Percentiles rank a stretch among this genome's conserved stretches.
Evolutionary conservation across 106 monocot genomes (phyloP).

Genomic region (Dioscorea zingiberensis): DNA sequence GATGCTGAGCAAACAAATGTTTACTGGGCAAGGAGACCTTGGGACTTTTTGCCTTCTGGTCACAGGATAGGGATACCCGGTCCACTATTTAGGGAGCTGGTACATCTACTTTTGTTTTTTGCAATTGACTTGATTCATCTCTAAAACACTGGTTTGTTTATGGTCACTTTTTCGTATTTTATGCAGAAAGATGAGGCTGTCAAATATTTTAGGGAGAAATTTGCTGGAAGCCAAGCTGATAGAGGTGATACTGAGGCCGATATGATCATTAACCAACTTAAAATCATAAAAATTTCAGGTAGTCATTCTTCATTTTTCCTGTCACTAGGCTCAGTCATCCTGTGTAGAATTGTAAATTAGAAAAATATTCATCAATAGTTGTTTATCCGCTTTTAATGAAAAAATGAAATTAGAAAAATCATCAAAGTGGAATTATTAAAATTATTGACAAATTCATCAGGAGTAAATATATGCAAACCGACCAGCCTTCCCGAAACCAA

Average conservation of each 20-base stretch:
- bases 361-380: no score
- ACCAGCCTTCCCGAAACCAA: no score
- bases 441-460: no score
- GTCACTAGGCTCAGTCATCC: no score
- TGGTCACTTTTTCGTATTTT: background rate
- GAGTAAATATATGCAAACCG: no score
- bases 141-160: background rate
- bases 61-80: slow-evolving; percentile 84
- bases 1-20: slow-evolving; percentile 59
- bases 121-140: no score
- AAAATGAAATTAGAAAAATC: no score
- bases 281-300: slow-evolving; percentile 57
- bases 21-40: slow-evolving; percentile 55
- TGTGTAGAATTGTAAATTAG: no score
- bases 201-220: slow-evolving; percentile 60
- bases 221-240: slow-evolving; percentile 96
- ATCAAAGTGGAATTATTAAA: no score
- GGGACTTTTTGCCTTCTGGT: slow-evolving; percentile 80
- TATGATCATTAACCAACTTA: slow-evolving; percentile 55
- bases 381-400: no score
- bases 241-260: slow-evolving; percentile 67
- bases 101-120: slow-evolving; percentile 16
- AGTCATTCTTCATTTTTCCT: no score
- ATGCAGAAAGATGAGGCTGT: slow-evolving; percentile 92
- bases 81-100: slow-evolving; percentile 90